phyloP scores from a whole-genome alignment of 164 flowering plant genomes.

The Kalanchoe fedtschenkoi region DNA sequence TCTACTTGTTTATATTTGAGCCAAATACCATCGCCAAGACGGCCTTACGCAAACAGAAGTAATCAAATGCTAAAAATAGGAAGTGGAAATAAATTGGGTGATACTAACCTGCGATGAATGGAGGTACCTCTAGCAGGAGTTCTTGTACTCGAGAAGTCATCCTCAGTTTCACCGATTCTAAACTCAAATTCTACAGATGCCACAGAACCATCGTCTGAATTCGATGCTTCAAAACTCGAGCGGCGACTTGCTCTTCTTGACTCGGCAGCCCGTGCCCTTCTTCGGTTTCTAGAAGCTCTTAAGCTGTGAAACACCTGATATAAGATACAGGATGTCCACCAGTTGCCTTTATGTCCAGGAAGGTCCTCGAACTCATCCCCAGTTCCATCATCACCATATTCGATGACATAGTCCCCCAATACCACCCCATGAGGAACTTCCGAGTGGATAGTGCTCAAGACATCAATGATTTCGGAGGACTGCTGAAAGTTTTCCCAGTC shows the following conservation, averaged over 20 bases:
- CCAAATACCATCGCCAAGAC: too few relatives aligned
- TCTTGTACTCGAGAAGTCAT: constrained; percentile 41
- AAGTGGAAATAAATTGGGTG: not conserved
- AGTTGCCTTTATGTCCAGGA: constrained; percentile 71
- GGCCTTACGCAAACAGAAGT: not conserved
- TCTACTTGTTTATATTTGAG: not conserved
- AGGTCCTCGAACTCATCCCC: constrained; percentile 83
- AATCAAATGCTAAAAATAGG: constrained; percentile 1
- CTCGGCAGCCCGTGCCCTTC: constrained; percentile 54
- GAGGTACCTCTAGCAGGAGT: constrained; percentile 35
- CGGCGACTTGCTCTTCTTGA: constrained; percentile 55
- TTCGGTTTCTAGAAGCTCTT: constrained; percentile 70
- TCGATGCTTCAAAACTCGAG: constrained; percentile 58
- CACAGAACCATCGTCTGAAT: constrained; percentile 83
- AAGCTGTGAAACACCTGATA: constrained; percentile 87
- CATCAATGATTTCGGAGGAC: constrained; percentile 87
- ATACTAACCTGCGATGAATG: constrained; percentile 55
- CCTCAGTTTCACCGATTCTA: constrained; percentile 58
- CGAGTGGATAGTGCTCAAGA: constrained; percentile 82
- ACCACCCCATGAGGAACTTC: constrained; percentile 92
- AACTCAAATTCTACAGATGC: constrained; percentile 59
- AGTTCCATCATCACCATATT: constrained; percentile 74
- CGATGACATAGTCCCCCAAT: constrained; percentile 92
- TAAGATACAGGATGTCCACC: constrained; percentile 95
- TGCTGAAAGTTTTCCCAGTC: constrained; percentile 98